These are phyloP conservation scores for Biscogniauxia marginata DNA, from an alignment of 2,329 filamentous ascomycete species.

Conservation along the genomic window DNA sequence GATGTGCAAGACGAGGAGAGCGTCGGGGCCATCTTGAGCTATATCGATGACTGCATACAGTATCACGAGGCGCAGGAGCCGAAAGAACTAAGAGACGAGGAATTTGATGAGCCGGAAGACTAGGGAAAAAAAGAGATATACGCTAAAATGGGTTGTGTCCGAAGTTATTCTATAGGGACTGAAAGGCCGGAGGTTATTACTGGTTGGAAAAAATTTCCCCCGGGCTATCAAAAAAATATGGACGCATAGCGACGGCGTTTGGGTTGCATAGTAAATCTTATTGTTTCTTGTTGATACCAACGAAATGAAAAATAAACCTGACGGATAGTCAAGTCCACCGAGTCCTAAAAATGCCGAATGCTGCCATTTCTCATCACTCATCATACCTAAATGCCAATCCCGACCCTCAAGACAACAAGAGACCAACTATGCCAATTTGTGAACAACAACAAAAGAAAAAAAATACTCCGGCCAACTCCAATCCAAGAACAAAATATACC, in stretches of 20 bases:
- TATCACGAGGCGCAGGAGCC: constrained; percentile 37
- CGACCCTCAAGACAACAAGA: background rate
- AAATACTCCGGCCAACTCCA: background rate
- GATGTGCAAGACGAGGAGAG: constrained; percentile 92
- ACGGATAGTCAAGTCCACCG: background rate
- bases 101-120: constrained; percentile 26
- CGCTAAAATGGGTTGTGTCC: background rate
- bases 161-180: no score
- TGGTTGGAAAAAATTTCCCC: background rate
- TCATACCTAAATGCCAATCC: background rate
- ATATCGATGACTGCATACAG: constrained; percentile 50
- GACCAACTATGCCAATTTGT: background rate
- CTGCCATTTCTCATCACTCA: background rate
- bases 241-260: background rate
- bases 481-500: background rate
- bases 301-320: background rate
- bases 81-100: constrained; percentile 33
- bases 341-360: background rate
- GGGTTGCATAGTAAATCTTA: background rate
- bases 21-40: constrained; percentile 64
- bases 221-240: background rate
- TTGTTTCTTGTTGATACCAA: background rate
- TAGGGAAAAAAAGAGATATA: background rate
- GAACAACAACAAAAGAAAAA: background rate
- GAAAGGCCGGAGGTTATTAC: no score